These are phyloP conservation scores for Fusarium beomiforme DNA, from an alignment of 2,329 filamentous ascomycete genomes.

Conservation along the genomic window DNA sequence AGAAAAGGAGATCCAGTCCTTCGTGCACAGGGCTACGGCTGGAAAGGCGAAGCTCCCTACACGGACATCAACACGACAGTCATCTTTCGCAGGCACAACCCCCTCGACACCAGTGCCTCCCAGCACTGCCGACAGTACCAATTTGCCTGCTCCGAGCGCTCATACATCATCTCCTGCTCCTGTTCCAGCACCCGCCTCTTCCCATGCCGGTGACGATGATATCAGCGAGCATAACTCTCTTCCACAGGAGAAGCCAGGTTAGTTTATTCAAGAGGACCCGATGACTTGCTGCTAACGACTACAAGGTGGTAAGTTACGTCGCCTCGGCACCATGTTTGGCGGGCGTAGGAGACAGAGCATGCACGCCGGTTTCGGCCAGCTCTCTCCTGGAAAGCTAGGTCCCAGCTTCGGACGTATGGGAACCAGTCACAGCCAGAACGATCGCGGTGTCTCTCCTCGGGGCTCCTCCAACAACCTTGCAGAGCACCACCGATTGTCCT, in stretches of 20 bases:
- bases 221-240: conserved; percentile 56
- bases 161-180: conserved; percentile 21
- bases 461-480: conserved; percentile 68
- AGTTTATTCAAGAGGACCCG: neutral
- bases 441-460: conserved; percentile 64
- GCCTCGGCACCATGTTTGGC: conserved; percentile 74
- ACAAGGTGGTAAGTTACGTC: conserved; percentile 65
- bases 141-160: conserved; percentile 15
- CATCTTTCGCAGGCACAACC: conserved; percentile 48
- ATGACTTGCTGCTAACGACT: conserved; percentile 34
- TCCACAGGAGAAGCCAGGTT: conserved; percentile 51
- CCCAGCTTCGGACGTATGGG: conserved; percentile 70
- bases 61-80: conserved; percentile 54
- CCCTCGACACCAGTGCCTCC: conserved; percentile 41
- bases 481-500: conserved; percentile 64
- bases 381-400: conserved; percentile 63
- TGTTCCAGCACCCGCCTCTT: conserved; percentile 27
- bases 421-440: conserved; percentile 64
- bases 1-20: conserved; percentile 84
- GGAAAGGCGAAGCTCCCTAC: conserved; percentile 53
- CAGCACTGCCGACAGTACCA: conserved; percentile 40
- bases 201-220: conserved; percentile 40
- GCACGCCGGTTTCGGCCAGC: conserved; percentile 67
- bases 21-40: conserved; percentile 58
- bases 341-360: conserved; percentile 73